phyloP scores from a whole-genome alignment of 257 asterid genomes.

The Solanum dulcamara region DNA sequence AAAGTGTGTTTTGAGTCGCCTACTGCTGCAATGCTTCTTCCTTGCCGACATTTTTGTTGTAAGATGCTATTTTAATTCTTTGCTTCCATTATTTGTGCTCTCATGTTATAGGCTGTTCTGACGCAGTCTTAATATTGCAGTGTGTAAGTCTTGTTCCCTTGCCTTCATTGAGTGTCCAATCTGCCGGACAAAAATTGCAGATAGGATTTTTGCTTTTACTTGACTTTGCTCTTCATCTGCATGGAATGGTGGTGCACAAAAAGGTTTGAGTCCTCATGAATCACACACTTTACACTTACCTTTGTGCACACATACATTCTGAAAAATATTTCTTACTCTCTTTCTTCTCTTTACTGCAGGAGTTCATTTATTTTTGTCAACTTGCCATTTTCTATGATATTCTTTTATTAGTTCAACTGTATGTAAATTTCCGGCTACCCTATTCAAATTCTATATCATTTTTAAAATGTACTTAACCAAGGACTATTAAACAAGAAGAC shows the following conservation, averaged over 20 bases:
- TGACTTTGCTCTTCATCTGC: constrained; percentile 15
- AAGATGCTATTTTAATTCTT: constrained; percentile 18
- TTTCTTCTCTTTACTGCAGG: background rate
- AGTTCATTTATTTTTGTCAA: background rate
- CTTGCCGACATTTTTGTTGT: constrained; percentile 98
- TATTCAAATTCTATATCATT: background rate
- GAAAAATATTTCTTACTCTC: background rate
- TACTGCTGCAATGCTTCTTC: constrained; percentile 93
- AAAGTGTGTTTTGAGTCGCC: constrained; percentile 95
- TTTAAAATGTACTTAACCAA: background rate
- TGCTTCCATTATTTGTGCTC: background rate
- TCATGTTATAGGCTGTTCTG: background rate
- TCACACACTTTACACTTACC: background rate
- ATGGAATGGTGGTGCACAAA: constrained; percentile 58
- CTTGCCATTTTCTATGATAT: background rate
- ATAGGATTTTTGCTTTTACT: constrained; percentile 86
- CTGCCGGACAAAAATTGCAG: constrained; percentile 65
- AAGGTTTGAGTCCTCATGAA: background rate
- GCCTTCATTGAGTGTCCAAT: constrained; percentile 91
- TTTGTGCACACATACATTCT: background rate
- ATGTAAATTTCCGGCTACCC: background rate
- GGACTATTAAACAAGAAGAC: background rate
- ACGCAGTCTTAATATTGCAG: constrained; percentile 25
- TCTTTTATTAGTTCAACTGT: constrained; percentile 1
- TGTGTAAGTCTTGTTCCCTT: constrained; percentile 72